Conservation (phyloP, 768 basidiomycete genomes). For the Baorangia bicolor region DNA sequence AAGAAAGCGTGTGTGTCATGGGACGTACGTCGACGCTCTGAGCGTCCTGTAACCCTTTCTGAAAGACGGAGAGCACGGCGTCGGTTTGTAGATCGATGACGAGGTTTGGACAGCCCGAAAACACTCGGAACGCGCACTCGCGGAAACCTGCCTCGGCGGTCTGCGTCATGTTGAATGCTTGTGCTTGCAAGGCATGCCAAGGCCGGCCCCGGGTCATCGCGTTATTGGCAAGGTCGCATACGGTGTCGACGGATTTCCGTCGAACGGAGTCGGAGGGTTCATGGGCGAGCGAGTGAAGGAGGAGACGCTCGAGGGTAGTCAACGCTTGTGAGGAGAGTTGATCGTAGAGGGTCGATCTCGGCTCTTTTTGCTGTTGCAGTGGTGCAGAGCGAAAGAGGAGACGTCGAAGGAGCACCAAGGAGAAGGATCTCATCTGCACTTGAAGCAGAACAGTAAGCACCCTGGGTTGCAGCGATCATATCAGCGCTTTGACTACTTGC, state of each 20-base stretch:
- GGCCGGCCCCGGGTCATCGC: conserved; percentile 73
- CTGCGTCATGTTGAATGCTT: conserved; percentile 62
- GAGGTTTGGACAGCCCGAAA: conserved; percentile 72
- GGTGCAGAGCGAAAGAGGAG: conserved; percentile 67
- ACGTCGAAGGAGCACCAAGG: conserved; percentile 75
- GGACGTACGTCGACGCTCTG: conserved; percentile 60
- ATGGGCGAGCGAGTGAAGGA: conserved; percentile 66
- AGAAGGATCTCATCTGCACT: conserved; percentile 79
- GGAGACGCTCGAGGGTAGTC: conserved; percentile 65
- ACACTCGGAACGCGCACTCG: conserved; percentile 68
- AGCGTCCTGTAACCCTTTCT: conserved; percentile 64
- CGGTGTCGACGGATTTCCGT: conserved; percentile 70
- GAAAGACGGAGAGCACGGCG: conserved; percentile 63
- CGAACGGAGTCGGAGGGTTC: conserved; percentile 61
- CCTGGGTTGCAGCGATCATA: not conserved
- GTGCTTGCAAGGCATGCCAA: conserved; percentile 79
- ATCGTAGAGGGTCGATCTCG: conserved; percentile 70
- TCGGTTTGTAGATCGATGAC: conserved; percentile 76
- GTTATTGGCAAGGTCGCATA: conserved; percentile 73
- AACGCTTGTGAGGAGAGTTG: conserved; percentile 67
- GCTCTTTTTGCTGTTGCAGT: conserved; percentile 32
- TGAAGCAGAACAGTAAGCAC: conserved; percentile 9
- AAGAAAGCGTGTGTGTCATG: not conserved
- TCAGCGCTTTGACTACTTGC: conserved; percentile 41
- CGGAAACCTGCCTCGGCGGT: conserved; percentile 36